Base-by-base conservation (phyloP, 1,284 basidiomycete species). In the Fistulinella cinereoalba region DNA sequence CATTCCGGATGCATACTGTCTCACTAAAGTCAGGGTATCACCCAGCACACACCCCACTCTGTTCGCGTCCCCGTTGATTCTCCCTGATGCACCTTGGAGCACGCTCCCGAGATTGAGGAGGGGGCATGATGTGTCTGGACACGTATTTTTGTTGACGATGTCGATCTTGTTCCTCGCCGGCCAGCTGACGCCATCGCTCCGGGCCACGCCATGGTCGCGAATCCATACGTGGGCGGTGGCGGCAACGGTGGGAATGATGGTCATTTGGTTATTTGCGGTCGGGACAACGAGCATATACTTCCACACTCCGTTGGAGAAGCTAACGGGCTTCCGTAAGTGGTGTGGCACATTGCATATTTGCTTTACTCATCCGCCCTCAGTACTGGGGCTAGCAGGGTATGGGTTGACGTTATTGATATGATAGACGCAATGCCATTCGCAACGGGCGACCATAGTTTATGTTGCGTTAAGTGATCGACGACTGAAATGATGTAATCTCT, bases 91-190 rank as follows among this genome's bases (percentile, higher is more conserved):
- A 2, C 68, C 66, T 18, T 84, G 80, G 77, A 59, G 58, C 13
- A 74, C 70, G 0, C 57, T 68, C 0, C 85, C 86, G 7, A 69
- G 79, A 33, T 66, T 91, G 56, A 79, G 80, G 60, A 83, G 79
- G 50, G 95, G 95, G 0, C 93, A 97, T 65, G 96, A 99, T 61
- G 82, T 98, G 12, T 95, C 92, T 0, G 95, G 95, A 2, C 96
- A 99, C 64, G 79, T 93, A 22, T 98, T 97, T 72, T 78, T 99
- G 52, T 78, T 98, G 55, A 88, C 88, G 2, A 80, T 97, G 70
- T 79, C 85, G n/a, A 72, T 79, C 8, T 72, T 97, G 16, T 85
- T 97, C 62, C 76, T 97, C 32, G 75, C 81, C 2, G 83, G 93
- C 59, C 89, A 94, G 64, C 65, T 96, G 15, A 58, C 72, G 46